Evolutionary conservation across 192 early-diverging fungal species (phyloP).

Genomic region (Coemansia sp.): DNA sequence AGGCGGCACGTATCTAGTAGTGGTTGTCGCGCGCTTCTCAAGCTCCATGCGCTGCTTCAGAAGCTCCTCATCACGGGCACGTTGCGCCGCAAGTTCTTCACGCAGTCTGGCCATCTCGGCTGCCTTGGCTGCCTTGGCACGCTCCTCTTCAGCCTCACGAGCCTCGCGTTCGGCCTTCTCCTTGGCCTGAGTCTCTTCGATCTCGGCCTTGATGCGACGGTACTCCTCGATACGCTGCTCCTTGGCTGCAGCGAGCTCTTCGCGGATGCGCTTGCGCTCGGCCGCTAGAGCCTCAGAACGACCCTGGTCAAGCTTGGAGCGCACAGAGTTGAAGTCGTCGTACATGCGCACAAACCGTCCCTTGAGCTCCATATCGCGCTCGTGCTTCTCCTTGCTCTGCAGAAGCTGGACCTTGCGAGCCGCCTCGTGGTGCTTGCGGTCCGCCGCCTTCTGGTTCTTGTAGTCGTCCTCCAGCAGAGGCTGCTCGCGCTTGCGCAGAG

Average conservation of each 20-base stretch:
- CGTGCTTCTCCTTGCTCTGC: constrained; percentile 65
- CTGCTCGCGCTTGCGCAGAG: constrained; percentile 87
- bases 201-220: constrained; percentile 42
- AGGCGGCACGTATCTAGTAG: constrained; percentile 43
- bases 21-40: constrained; percentile 24
- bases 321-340: constrained; percentile 71
- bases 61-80: constrained; percentile 46
- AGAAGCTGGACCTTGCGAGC: constrained; percentile 69
- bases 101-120: constrained; percentile 45
- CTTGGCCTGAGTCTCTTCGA: constrained; percentile 46
- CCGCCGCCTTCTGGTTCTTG: constrained; percentile 82
- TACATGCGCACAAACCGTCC: constrained; percentile 76
- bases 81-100: constrained; percentile 49
- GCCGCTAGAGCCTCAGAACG: constrained; percentile 63
- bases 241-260: constrained; percentile 54
- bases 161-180: constrained; percentile 56
- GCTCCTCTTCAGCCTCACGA: constrained; percentile 35
- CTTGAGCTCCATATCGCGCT: constrained; percentile 75
- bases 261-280: constrained; percentile 62
- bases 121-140: constrained; percentile 38
- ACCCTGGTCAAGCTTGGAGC: constrained; percentile 55
- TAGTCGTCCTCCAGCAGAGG: constrained; percentile 90
- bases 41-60: constrained; percentile 54
- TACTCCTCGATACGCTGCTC: constrained; percentile 54
- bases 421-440: constrained; percentile 75